Conservation (phyloP, 371 early-diverging fungal species). For the Dinochytrium kinnereticum region DNA sequence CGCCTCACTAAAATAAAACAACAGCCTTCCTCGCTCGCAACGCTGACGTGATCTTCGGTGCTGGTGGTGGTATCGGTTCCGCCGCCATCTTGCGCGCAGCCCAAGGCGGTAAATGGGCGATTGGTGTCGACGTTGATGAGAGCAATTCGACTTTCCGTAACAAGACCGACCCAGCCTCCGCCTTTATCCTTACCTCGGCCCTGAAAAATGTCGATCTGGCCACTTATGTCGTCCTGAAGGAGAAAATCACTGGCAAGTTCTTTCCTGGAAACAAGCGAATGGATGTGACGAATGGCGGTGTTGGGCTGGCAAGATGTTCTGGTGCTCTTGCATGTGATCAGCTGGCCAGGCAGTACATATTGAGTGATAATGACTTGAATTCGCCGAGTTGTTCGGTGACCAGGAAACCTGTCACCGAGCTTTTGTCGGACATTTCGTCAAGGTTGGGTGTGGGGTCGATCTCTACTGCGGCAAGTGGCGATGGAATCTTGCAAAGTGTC, state of each 20-base stretch:
- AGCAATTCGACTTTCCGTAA: constrained; percentile 15
- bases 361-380: not conserved
- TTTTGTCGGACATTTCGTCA: not conserved
- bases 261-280: constrained; percentile 25
- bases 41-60: constrained; percentile 28
- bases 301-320: constrained; percentile 20
- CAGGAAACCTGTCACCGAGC: constrained; percentile 4
- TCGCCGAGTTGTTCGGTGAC: not conserved
- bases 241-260: not conserved
- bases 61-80: constrained; percentile 23
- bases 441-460: constrained; percentile 3
- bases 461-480: not conserved
- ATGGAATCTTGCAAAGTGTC: constrained; percentile 12
- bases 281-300: constrained; percentile 26
- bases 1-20: too few relatives aligned
- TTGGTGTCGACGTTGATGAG: constrained; percentile 29
- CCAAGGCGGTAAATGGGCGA: not conserved
- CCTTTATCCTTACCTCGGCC: constrained; percentile 8
- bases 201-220: constrained; percentile 20
- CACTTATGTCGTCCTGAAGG: not conserved
- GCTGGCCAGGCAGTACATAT: not conserved
- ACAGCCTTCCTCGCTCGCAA: not conserved
- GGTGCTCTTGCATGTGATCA: not conserved
- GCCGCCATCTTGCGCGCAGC: constrained; percentile 18
- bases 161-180: not conserved